A percentile compares a stretch with the other conserved stretches of the same genome.
phyloP scores from a whole-genome alignment of 2,329 filamentous ascomycete genomes.

The Fusarium stilboides region DNA sequence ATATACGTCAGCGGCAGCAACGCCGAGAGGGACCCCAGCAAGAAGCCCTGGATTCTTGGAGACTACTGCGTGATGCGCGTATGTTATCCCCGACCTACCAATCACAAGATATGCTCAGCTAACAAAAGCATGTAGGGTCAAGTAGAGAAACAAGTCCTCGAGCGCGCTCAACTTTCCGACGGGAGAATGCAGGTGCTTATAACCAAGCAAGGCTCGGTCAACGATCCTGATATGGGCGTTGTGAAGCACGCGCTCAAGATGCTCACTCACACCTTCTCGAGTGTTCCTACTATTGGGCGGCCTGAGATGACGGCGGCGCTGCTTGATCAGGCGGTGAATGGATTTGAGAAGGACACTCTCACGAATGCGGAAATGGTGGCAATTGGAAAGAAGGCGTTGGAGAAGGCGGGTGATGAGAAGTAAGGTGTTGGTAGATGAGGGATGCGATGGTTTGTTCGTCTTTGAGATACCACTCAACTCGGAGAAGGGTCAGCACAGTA shows the following conservation, averaged over 20 bases:
- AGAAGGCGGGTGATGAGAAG: neutral
- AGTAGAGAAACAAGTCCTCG: constrained; percentile 61
- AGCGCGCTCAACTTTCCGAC: constrained; percentile 57
- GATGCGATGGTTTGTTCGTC: neutral
- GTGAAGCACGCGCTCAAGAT: constrained; percentile 19
- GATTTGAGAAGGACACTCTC: constrained; percentile 64
- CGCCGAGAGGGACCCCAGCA: constrained; percentile 61
- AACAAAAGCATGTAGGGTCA: constrained; percentile 57
- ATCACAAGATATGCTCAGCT: neutral
- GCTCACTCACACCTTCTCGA: constrained; percentile 32
- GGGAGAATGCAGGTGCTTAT: constrained; percentile 57
- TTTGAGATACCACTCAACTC: neutral
- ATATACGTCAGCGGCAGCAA: constrained; percentile 65
- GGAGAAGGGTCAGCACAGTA: too few relatives aligned
- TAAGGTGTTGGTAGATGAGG: neutral
- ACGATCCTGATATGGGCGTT: constrained; percentile 18
- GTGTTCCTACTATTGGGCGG: constrained; percentile 55
- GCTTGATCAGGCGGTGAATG: constrained; percentile 61
- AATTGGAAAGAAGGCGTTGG: constrained; percentile 49
- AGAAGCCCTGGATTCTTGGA: constrained; percentile 56
- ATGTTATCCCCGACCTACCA: constrained; percentile 30
- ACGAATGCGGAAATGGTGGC: constrained; percentile 59
- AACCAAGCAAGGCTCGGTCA: constrained; percentile 62
- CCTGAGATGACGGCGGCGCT: constrained; percentile 60
- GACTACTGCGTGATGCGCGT: constrained; percentile 66